Evolutionary conservation across 306 rosid genomes (phyloP), one percentile per base, ranked within the genome.

Genomic region (Vicia faba): DNA sequence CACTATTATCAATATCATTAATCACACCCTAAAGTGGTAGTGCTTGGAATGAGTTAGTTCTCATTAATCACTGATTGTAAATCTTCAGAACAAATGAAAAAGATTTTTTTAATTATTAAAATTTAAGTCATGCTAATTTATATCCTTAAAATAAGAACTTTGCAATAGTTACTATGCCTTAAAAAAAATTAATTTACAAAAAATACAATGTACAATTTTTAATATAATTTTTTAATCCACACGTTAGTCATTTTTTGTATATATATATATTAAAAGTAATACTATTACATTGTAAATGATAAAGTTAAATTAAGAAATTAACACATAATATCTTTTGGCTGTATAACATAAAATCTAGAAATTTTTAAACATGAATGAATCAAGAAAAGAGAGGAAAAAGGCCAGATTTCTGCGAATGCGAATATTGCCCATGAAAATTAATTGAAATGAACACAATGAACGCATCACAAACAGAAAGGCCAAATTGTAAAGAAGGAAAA

Each of bases 351-450:
- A 61, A 74, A 75, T 59, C 25, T 45, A 61, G 19, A 15, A 54
- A 39, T 14, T 53, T 29, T 62, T 62, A 61, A 40, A 57, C 9
- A 51, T 10, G 65, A 79, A 25, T 1, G 23, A 20, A 62, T 28
- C 11, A 31, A 61, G 29, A 16, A 45, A 44, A 36, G 65, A 16
- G 23, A 26, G n/a, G 28, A 55, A 59, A 55, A 71, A 60, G 23
- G 64, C 5, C 61, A 40, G 31, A 75, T 56, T 77, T 77, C 68
- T 36, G 60, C 31, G 45, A 73, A 81, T 26, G 68, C 23, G 73
- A 77, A 81, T 68, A 58, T 29, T 36, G 67, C 3, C 0, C 39
- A 35, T 33, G 59, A 58, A 48, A 25, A 4, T 57, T 61, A 66
- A 63, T 66, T 66, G 77, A 75, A 61, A 39, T 58, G 13, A 78